Base-by-base conservation (phyloP, 257 asterid genomes). In the Ligustrum vulgare region DNA sequence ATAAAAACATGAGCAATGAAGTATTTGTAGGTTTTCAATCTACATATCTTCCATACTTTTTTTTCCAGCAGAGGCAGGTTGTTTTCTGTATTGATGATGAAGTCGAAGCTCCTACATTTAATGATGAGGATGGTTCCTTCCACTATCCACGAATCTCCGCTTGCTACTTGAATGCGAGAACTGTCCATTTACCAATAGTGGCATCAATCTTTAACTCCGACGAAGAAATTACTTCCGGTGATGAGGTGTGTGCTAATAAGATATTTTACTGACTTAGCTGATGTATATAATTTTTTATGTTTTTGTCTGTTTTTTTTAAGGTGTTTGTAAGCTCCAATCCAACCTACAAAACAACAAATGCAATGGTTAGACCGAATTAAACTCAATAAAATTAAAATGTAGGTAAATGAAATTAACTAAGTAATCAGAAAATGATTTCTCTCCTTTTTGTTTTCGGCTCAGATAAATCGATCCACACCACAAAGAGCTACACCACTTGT, bases 31-130 rank as follows among this genome's bases (percentile, higher is more conserved):
- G 71, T 64, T 76, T 56, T 47, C 37, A 16, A 36, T 69, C 77
- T 36, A 41, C 78, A 75, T 66, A 72, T 70, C 45, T 74, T 86
- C 25, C 71, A 32, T 79, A 80, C 58, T 76, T 62, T 82, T 83
- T 73, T 47, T 82, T 73, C 74, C 79, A 51, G 81, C 82, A 84
- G 97, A 80, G 76, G 75, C 79, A 69, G 74, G 83, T 51, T 63
- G 85, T 74, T 22, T 69, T 74, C 62, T 73, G 77, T 64, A 43
- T 73, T 32, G 95, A 88, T 7, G 93, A 87, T 69, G 97, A 89
- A 77, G 84, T 89, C 81, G 97, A 91, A 82, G 75, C 84, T 82
- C 96, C 96, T 64, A 76, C 75, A 47, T 86, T 84, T 77, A 74
- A 78, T 70, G 84, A 82, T 66, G 87, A 78, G 70, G 81, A 79